Conservation (phyloP, 179 eudicot species). For the Drosera spatulata region DNA sequence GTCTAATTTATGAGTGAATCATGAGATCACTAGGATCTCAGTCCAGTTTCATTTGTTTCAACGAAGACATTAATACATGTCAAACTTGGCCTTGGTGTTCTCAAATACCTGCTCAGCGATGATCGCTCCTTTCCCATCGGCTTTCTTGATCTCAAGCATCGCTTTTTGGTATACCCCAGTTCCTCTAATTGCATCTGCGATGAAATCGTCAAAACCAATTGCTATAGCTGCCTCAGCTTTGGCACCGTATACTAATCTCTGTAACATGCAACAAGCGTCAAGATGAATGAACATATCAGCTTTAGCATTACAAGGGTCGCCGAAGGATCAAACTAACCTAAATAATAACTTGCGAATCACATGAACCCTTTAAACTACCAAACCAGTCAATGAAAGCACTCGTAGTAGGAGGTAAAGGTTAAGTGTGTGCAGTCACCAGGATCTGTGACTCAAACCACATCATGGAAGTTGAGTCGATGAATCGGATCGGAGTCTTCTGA, state of each 20-base stretch:
- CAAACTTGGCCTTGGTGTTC: slow-evolving; percentile 60
- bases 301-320: neutral
- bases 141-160: slow-evolving; percentile 74
- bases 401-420: no score
- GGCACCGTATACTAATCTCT: slow-evolving; percentile 98
- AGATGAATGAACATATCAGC: neutral
- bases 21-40: no score
- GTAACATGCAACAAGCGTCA: slow-evolving; percentile 5
- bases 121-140: slow-evolving; percentile 66
- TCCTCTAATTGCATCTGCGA: slow-evolving; percentile 53
- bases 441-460: no score
- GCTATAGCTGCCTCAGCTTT: slow-evolving; percentile 97
- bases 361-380: no score
- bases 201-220: slow-evolving; percentile 44
- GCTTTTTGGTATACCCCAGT: slow-evolving; percentile 91
- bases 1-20: no score
- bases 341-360: no score
- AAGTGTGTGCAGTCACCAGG: no score
- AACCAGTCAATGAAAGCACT: no score
- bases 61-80: slow-evolving; percentile 29
- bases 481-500: no score
- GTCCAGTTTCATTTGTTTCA: no score
- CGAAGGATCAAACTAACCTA: neutral
- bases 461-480: no score
- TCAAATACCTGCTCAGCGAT: slow-evolving; percentile 26